Base-by-base conservation (phyloP, 2,329 filamentous ascomycete genomes). In the Exophiala mesophila region DNA sequence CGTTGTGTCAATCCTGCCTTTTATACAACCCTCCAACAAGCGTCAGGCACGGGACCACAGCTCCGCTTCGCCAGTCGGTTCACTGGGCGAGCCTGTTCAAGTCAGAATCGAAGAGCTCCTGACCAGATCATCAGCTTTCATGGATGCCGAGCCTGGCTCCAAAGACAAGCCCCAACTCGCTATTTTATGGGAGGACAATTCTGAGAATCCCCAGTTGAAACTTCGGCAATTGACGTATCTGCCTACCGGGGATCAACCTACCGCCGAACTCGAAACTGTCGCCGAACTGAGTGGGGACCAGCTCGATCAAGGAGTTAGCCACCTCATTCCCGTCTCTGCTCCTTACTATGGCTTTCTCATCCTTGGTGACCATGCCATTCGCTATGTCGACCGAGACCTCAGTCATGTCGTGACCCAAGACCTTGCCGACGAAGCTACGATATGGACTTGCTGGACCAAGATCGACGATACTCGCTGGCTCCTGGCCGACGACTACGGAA, bases 381-480 rank as follows among this genome's bases (percentile, higher is more conserved):
- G 83, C 6, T 97, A 97, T 61, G 82, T 92, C 45, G 85, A 95
- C 57, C 85, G 88, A 47, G 74, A 84, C 23, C 85, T 69, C 17
- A 82, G 83, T 49, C 76, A 80, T 23, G 74, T 74, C 9, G 74
- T 88, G 9, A 77, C 81, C 13, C 74, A 80, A 6, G 68, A 73
- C 0, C 66, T 96, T 2, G 71, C 78, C 1, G 81, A 90, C 43
- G 36, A 53, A 17, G 78, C 88, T 1, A 88, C 84, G 2, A 82
- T 95, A 24, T 97, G 94, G 55, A 83, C 92, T n/a, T 81, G 88
- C 2, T 98, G 90, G 89, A 85, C 85, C 49, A 79, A 83, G 56
- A 81, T 92, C 38, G 86, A 97, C 57, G 78, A 80, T 17, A 82
- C 83, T 28, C 77, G 83, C 56, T 97, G 88, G 68, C 72, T 96